Base-by-base conservation (phyloP, 1,139 yeast species). In the Geotrichum klebahnii region DNA sequence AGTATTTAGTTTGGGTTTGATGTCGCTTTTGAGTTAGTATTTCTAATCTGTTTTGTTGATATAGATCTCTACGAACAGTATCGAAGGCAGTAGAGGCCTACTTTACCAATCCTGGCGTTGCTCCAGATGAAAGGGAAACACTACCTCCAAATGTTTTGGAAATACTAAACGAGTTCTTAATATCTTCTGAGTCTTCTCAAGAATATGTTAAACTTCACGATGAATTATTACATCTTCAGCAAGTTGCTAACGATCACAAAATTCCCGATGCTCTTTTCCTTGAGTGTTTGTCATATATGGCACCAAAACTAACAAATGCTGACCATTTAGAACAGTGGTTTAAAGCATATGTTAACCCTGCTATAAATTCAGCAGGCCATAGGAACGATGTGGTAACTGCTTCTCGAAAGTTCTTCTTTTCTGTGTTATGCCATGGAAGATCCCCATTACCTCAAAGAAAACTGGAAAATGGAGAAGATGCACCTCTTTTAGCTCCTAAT, bases 301-400 rank as follows among this genome's bases (percentile, higher is more conserved):
- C 71, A 52, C 72, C 76, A 60, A 53, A 74, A 62, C 50, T 76
- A 4, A 53, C 75, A 9, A 69, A 69, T 49, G 59, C 62, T 19
- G 70, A 72, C 1, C 76, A 76, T 42, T 65, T 78, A 9, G 60
- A 62, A 34, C 62, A 71, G 23, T 83, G 88, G 87, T 68, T 79
- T 46, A 68, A 69, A 40, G 70, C 76, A n/a, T 76, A 79, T 57
- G 63, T 76, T 8, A 68, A 68, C 20, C 78, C 81, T 0, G 82
- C 85, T 0, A 68, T 81, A 1, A 83, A 82, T 60, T 78, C 84
- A 42, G 83, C 83, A 0, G 84, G 85, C 1, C 72, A 66, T 43
- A 57, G 57, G 38, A 59, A 66, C 36, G 58, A 57, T 1, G 55
- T 67, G 41, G 81, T 79, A 0, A 66, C 65, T 6, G 69, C 72